Evolutionary conservation across 345 rosid species (phyloP), one percentile per base, ranked within the genome.

Genomic region (Eucalyptus virginea): DNA sequence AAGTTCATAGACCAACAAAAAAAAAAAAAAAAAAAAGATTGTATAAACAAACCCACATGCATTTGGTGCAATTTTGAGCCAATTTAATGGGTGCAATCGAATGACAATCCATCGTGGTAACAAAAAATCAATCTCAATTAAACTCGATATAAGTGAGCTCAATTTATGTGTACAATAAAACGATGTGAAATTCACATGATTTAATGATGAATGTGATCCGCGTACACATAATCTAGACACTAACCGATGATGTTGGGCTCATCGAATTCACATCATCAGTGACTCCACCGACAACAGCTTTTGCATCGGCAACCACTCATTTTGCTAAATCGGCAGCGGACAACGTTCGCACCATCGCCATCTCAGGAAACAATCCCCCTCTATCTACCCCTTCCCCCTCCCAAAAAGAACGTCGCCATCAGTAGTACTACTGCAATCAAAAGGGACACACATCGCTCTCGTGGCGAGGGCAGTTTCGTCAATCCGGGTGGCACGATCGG

Each of bases 141-240:
- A 65, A n/a, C 5, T 5, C 2, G 3, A 24, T 24, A 10, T 24
- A 24, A 24, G 12, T 9, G 3, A 65, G 3, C 9, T 62, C 34
- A 48, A 48, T 48, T 48, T 13, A 48, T 48, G 5, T 48, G 4
- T 48, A 48, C 5, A 4, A 11, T 48, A 48, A 48, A 11, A 48
- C 11, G 14, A 48, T 1, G 5, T 4, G 9, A 28, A 4, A 65
- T 14, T 1, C 26, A 6, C 11, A 2, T 11, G 1, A 77, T 21
- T 1, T 8, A 77, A 37, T 21, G 28, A 11, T 6, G 8, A 21
- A 37, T 3, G 2, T 0, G 21, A 77, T 77, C 3, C 2, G 3
- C 1, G 3, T 7, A 5, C 45, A 10, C 28, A 1, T 77, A 77
- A 77, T 77, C 1, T 44, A 4, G 8, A 19, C 21, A 5, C 9